A percentile compares a stretch with the other conserved stretches of the same genome.
Conservation (phyloP, 169 alveolate genomes). For the Sarcocystis neurona region DNA sequence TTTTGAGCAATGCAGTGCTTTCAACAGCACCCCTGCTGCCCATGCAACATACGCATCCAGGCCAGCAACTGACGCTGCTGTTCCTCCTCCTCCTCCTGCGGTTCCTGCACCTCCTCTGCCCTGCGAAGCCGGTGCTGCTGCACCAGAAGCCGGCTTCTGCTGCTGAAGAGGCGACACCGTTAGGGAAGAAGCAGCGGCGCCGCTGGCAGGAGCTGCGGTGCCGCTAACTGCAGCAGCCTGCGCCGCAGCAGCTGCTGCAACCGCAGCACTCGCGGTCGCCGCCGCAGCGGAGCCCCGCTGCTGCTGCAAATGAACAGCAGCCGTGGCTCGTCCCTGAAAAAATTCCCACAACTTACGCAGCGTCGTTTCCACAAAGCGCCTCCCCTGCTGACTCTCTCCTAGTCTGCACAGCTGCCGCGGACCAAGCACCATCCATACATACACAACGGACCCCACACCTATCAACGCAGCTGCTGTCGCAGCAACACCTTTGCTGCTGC, state of each 20-base stretch:
- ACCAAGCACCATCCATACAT: constrained; percentile 57
- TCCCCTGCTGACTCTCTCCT: constrained; percentile 62
- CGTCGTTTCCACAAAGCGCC: constrained; percentile 52
- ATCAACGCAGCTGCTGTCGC: constrained; percentile 1
- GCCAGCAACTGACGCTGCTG: constrained; percentile 18
- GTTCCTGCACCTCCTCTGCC: too few relatives aligned
- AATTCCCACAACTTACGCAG: constrained; percentile 32
- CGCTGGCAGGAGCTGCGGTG: too few relatives aligned
- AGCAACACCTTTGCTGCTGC: constrained; percentile 7
- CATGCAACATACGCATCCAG: constrained; percentile 51
- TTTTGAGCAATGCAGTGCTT: constrained; percentile 23
- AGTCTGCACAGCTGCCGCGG: constrained; percentile 38
- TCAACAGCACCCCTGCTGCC: constrained; percentile 58
- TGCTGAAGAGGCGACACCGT: too few relatives aligned
- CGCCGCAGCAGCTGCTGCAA: not conserved
- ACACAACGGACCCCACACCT: constrained; percentile 28
- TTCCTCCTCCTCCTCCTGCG: too few relatives aligned
- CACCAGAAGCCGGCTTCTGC: too few relatives aligned
- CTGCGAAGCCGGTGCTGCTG: too few relatives aligned
- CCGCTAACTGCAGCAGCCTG: not conserved
- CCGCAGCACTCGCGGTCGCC: not conserved
- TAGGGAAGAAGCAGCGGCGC: too few relatives aligned
- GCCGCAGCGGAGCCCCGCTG: not conserved
- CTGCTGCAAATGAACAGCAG: not conserved
- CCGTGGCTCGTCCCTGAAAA: constrained; percentile 9